Evolutionary conservation across 2,329 filamentous ascomycete genomes (phyloP).

Genomic region (Nigrograna mackinnonii): DNA sequence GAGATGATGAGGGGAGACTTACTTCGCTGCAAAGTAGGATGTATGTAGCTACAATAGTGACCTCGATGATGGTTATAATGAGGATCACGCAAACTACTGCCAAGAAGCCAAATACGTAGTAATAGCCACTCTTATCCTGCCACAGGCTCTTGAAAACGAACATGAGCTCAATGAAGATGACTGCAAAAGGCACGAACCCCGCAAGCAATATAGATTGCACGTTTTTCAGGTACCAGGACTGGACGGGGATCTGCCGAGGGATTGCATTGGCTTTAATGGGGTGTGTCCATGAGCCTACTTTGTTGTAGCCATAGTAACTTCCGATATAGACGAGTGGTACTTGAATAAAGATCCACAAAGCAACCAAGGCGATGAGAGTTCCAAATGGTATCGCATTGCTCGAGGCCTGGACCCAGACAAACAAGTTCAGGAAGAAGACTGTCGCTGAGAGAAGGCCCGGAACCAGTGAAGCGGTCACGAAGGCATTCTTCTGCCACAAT

Average conservation of each 20-base stretch:
- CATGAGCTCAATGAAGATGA: constrained; percentile 84
- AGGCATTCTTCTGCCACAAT: constrained; percentile 74
- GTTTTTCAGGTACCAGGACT: constrained; percentile 74
- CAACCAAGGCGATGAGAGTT: constrained; percentile 71
- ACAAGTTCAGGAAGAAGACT: constrained; percentile 81
- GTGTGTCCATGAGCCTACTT: constrained; percentile 73
- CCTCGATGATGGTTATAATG: constrained; percentile 77
- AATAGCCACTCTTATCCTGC: constrained; percentile 90
- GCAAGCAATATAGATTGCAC: constrained; percentile 69
- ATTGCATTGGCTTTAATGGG: constrained; percentile 76
- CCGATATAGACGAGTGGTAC: constrained; percentile 82
- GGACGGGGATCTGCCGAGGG: constrained; percentile 72
- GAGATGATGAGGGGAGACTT: constrained; percentile 26
- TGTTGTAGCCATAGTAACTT: constrained; percentile 74
- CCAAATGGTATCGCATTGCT: constrained; percentile 85
- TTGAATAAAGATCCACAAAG: constrained; percentile 84
- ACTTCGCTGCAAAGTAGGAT: constrained; percentile 78
- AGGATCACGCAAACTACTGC: constrained; percentile 74
- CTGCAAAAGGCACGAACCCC: constrained; percentile 80
- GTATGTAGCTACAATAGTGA: constrained; percentile 82
- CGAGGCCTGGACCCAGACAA: constrained; percentile 88
- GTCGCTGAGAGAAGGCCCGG: constrained; percentile 76
- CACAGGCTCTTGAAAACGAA: constrained; percentile 87
- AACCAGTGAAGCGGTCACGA: constrained; percentile 74
- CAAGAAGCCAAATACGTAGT: constrained; percentile 89